Conservation (phyloP, 2,329 filamentous ascomycete species). For the Cadophora luteo-olivacea region DNA sequence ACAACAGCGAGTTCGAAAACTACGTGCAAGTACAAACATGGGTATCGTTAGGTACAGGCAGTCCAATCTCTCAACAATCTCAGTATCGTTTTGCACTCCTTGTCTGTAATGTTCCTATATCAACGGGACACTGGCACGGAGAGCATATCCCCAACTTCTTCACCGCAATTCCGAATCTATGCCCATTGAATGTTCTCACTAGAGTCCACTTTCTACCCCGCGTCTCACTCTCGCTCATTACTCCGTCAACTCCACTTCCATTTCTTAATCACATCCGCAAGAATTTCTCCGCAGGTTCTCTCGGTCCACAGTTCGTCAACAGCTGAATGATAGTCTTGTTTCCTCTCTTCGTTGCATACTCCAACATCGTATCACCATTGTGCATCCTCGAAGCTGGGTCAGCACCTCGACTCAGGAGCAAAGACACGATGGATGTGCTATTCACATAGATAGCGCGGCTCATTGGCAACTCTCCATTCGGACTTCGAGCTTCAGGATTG, state of each 20-base stretch:
- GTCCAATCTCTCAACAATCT: not conserved
- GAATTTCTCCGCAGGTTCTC: slow-evolving; percentile 7
- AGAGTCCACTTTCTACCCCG: no score
- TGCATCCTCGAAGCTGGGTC: slow-evolving; percentile 20
- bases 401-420: slow-evolving; percentile 25
- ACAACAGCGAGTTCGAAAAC: not conserved
- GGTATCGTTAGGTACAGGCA: not conserved
- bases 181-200: no score
- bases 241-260: no score
- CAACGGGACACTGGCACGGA: no score
- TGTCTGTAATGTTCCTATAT: no score
- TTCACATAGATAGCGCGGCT: slow-evolving; percentile 22
- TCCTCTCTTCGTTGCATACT: slow-evolving; percentile 22
- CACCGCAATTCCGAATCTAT: no score
- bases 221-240: no score
- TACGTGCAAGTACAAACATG: not conserved
- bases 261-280: not conserved
- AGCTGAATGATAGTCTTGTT: slow-evolving; percentile 23
- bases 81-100: no score
- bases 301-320: slow-evolving; percentile 10
- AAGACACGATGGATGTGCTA: slow-evolving; percentile 22
- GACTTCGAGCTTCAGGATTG: slow-evolving; percentile 19
- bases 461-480: slow-evolving; percentile 25
- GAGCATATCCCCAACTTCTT: no score
- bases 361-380: slow-evolving; percentile 22